A percentile compares a stretch with the other conserved stretches of the same genome.
Evolutionary conservation across 257 asterid genomes (phyloP).

Genomic region (Nicotiana tomentosiformis): DNA sequence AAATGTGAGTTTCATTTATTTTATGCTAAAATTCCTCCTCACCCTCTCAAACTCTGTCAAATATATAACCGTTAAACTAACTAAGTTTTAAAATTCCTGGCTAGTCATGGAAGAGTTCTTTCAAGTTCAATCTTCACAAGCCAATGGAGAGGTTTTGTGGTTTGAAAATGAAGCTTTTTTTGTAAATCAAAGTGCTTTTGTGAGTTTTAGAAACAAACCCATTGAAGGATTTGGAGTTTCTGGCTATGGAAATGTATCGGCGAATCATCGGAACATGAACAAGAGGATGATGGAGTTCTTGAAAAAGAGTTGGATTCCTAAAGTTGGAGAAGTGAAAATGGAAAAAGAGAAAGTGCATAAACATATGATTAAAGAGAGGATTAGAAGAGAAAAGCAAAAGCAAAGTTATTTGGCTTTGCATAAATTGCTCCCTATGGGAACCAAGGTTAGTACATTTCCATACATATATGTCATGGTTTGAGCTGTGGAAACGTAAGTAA

Average conservation of each 20-base stretch:
- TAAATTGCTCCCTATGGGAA: constrained; percentile 35
- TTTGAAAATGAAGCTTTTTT: constrained; percentile 15
- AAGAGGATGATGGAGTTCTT: constrained; percentile 42
- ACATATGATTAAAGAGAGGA: constrained; percentile 44
- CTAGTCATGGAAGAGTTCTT: constrained; percentile 28
- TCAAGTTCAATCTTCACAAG: not conserved
- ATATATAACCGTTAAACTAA: constrained; percentile 10
- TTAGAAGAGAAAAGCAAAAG: constrained; percentile 44
- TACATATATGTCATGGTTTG: no score
- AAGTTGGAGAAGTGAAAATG: not conserved
- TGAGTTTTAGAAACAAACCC: constrained; percentile 9
- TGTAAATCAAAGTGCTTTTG: constrained; percentile 29
- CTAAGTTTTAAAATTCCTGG: not conserved
- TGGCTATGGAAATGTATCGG: not conserved
- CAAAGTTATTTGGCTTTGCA: constrained; percentile 30
- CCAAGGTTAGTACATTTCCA: constrained; percentile 32
- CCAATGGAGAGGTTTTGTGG: constrained; percentile 1
- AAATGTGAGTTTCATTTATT: not conserved
- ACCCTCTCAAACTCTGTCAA: not conserved
- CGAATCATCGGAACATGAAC: constrained; percentile 20
- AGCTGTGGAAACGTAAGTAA: no score
- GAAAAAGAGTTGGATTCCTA: constrained; percentile 23
- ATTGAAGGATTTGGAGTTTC: constrained; percentile 6
- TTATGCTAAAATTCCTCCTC: not conserved
- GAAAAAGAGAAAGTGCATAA: constrained; percentile 22